A percentile compares a stretch with the other conserved stretches of the same genome.
Evolutionary conservation across 2,329 filamentous ascomycete species (phyloP).

Genomic region (Cyclaneusma minus): DNA sequence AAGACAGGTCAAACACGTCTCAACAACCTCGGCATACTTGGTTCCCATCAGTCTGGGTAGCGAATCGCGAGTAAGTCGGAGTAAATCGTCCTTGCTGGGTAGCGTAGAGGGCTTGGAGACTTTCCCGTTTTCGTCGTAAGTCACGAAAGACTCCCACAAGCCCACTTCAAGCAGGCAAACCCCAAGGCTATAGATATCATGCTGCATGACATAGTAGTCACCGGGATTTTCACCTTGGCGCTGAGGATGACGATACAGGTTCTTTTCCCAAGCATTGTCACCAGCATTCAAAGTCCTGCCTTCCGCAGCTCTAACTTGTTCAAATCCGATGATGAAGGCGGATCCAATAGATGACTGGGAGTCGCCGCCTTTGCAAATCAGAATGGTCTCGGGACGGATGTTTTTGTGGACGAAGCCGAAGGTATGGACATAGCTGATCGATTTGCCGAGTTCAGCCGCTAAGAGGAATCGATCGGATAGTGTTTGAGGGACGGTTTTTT

Average conservation of each 20-base stretch:
- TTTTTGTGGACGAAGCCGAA: slow-evolving; percentile 20
- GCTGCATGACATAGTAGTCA: slow-evolving; percentile 9
- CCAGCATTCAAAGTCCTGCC: slow-evolving; percentile 6
- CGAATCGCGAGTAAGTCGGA: slow-evolving; percentile 4
- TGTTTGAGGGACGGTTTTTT: slow-evolving; percentile 4
- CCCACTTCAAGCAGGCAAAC: slow-evolving; percentile 9
- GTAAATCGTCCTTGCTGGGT: slow-evolving; percentile 5
- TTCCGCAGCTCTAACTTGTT: slow-evolving; percentile 7
- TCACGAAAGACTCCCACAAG: slow-evolving; percentile 8
- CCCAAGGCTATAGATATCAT: slow-evolving; percentile 12
- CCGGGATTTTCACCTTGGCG: slow-evolving; percentile 4
- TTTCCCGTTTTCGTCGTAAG: slow-evolving; percentile 1
- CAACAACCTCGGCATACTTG: slow-evolving; percentile 5
- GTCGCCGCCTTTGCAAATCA: slow-evolving; percentile 11
- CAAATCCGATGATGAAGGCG: slow-evolving; percentile 7
- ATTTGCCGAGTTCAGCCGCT: slow-evolving; percentile 14
- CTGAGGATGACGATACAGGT: slow-evolving; percentile 6
- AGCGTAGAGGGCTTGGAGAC: background rate
- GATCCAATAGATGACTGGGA: slow-evolving; percentile 3
- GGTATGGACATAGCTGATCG: slow-evolving; percentile 16
- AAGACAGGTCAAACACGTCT: slow-evolving; percentile 9
- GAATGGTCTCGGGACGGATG: slow-evolving; percentile 19
- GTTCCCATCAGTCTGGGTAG: slow-evolving; percentile 6
- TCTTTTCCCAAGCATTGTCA: slow-evolving; percentile 7
- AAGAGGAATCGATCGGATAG: slow-evolving; percentile 10